Conservation (phyloP, 148 eudicot genomes). For the Pharnaceum exiguum region DNA sequence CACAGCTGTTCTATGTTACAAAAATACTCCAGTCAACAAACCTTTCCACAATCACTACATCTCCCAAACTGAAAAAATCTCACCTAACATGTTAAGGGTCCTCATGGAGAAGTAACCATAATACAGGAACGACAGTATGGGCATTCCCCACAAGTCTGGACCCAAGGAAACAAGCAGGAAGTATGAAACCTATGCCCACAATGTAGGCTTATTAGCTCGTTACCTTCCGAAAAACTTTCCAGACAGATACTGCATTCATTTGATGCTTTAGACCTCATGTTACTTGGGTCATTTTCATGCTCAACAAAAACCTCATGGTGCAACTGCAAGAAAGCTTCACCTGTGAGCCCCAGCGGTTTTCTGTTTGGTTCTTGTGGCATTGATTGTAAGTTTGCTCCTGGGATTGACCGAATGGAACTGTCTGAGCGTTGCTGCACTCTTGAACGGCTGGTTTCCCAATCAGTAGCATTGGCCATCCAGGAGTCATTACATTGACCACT, state of each 20-base stretch:
- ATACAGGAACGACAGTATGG: conserved; percentile 61
- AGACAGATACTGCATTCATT: conserved; percentile 79
- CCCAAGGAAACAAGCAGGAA: conserved; percentile 75
- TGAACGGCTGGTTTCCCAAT: conserved; percentile 44
- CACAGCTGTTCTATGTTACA: too few relatives aligned
- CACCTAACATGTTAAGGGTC: too few relatives aligned
- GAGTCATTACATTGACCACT: conserved; percentile 25
- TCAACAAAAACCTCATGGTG: conserved; percentile 40
- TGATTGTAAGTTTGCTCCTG: conserved; percentile 11
- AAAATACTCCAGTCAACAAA: too few relatives aligned
- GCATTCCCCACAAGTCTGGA: conserved; percentile 71
- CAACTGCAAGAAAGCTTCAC: conserved; percentile 40
- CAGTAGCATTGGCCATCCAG: conserved; percentile 34
- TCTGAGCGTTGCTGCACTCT: conserved; percentile 21
- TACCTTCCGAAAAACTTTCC: conserved; percentile 70
- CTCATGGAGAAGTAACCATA: conserved; percentile 9
- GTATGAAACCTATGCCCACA: conserved; percentile 72
- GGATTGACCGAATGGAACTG: conserved; percentile 11
- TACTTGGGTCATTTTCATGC: conserved; percentile 5
- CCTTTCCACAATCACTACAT: too few relatives aligned
- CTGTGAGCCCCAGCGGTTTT: conserved; percentile 55
- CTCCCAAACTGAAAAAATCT: too few relatives aligned
- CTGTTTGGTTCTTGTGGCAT: conserved; percentile 25
- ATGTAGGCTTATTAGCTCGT: conserved; percentile 45
- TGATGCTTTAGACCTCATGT: conserved; percentile 19